Percentiles rank a stretch among this genome's conserved stretches.
These are phyloP conservation scores for Cladosporium sp. DNA, from an alignment of 2,329 filamentous ascomycete species.

Conservation along the genomic window DNA sequence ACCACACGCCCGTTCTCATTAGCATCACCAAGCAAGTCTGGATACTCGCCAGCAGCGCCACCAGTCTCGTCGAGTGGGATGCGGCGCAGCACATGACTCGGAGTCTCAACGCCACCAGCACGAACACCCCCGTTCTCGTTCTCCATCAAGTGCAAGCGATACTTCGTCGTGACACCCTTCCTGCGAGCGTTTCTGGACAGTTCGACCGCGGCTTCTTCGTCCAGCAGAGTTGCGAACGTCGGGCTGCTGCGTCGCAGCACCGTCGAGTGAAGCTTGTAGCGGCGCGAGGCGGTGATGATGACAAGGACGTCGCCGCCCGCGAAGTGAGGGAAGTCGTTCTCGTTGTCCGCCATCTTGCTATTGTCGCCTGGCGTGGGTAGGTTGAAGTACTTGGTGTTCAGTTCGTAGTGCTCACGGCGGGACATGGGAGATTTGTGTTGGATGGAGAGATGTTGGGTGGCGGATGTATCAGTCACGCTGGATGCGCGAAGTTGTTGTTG, in stretches of 20 bases:
- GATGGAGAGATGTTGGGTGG: not conserved
- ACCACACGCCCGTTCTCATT: constrained; percentile 21
- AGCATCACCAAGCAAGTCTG: constrained; percentile 16
- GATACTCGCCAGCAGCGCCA: constrained; percentile 6
- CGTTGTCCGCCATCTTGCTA: constrained; percentile 6
- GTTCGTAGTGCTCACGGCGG: constrained; percentile 12
- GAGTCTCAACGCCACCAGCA: not conserved
- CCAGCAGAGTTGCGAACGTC: constrained; percentile 21
- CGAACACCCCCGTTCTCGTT: constrained; percentile 15
- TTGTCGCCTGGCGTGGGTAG: not conserved
- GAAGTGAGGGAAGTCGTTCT: constrained; percentile 33
- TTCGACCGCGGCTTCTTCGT: constrained; percentile 22
- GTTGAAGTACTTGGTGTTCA: constrained; percentile 5
- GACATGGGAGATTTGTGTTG: constrained; percentile 1
- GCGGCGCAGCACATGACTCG: constrained; percentile 9
- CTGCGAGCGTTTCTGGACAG: constrained; percentile 29
- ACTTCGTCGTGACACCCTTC: constrained; percentile 19
- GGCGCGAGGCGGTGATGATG: constrained; percentile 31
- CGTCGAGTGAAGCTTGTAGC: constrained; percentile 37
- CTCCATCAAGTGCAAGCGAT: constrained; percentile 22
- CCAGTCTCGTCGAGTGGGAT: constrained; percentile 20
- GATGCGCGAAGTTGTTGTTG: too few relatives aligned
- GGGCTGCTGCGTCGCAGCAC: constrained; percentile 29
- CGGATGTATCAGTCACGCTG: too few relatives aligned
- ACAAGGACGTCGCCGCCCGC: constrained; percentile 38